Conservation (phyloP, 2,329 filamentous ascomycete genomes). For the Fusarium nelsonii region DNA sequence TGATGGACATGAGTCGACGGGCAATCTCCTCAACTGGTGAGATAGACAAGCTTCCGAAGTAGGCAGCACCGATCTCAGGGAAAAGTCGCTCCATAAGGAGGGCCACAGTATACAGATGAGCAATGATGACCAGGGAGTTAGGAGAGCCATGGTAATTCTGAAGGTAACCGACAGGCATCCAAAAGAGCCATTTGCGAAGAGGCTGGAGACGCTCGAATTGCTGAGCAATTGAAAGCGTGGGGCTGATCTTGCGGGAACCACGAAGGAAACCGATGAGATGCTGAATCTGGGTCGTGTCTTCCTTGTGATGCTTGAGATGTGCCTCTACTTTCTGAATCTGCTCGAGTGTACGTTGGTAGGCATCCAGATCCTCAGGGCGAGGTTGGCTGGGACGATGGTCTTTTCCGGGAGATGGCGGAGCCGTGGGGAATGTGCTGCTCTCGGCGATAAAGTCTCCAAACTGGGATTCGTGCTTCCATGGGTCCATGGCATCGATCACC, state of each 20-base stretch:
- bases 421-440: conserved; percentile 78
- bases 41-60: conserved; percentile 85
- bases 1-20: conserved; percentile 77
- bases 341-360: conserved; percentile 74
- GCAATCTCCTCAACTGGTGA: conserved; percentile 89
- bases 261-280: conserved; percentile 80
- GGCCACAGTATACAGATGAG: conserved; percentile 91
- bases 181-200: conserved; percentile 93
- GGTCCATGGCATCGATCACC: conserved; percentile 92
- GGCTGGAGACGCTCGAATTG: conserved; percentile 92
- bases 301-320: conserved; percentile 75
- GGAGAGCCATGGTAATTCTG: conserved; percentile 81
- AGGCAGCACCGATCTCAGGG: conserved; percentile 89
- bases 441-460: conserved; percentile 86
- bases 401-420: conserved; percentile 71
- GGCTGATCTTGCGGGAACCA: conserved; percentile 77
- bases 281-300: conserved; percentile 75
- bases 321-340: conserved; percentile 76
- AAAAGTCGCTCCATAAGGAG: conserved; percentile 91
- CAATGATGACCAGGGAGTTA: conserved; percentile 83
- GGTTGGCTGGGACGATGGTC: conserved; percentile 72
- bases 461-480: conserved; percentile 90
- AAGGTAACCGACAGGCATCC: conserved; percentile 88
- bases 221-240: conserved; percentile 78
- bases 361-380: conserved; percentile 76